A percentile compares a stretch with the other conserved stretches of the same genome.
Evolutionary conservation across 2,329 filamentous ascomycete genomes (phyloP).

Genomic region (Trichoderma aggressivum): DNA sequence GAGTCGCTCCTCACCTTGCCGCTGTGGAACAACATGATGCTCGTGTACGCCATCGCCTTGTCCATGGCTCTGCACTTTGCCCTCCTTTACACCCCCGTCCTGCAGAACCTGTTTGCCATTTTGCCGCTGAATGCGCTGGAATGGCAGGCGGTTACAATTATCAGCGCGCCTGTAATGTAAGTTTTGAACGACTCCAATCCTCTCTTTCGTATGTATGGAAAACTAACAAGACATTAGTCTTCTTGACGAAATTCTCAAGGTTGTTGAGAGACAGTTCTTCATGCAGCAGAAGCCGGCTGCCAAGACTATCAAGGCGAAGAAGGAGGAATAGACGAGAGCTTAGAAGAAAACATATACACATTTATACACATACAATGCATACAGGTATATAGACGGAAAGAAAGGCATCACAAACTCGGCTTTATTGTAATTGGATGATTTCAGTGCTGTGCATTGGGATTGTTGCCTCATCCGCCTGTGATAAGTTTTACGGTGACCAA

Average conservation of each 20-base stretch:
- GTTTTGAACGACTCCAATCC: constrained; percentile 37
- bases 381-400: constrained; percentile 17
- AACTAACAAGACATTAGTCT: constrained; percentile 47
- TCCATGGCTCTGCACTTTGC: constrained; percentile 95
- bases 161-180: constrained; percentile 92
- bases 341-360: constrained; percentile 22
- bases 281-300: constrained; percentile 46
- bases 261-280: constrained; percentile 67
- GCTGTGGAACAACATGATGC: constrained; percentile 98
- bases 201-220: neutral
- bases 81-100: constrained; percentile 84
- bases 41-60: constrained; percentile 88
- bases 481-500: neutral
- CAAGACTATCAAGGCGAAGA: constrained; percentile 45
- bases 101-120: constrained; percentile 88
- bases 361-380: constrained; percentile 33
- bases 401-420: neutral
- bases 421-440: neutral
- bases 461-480: neutral
- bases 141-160: constrained; percentile 86
- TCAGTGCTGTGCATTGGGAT: neutral
- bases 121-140: constrained; percentile 79
- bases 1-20: constrained; percentile 91
- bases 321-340: constrained; percentile 45
- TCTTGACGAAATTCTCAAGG: constrained; percentile 82